Conservation (phyloP, 2,329 filamentous ascomycete genomes). For the Chrysoporthe cubensis region DNA sequence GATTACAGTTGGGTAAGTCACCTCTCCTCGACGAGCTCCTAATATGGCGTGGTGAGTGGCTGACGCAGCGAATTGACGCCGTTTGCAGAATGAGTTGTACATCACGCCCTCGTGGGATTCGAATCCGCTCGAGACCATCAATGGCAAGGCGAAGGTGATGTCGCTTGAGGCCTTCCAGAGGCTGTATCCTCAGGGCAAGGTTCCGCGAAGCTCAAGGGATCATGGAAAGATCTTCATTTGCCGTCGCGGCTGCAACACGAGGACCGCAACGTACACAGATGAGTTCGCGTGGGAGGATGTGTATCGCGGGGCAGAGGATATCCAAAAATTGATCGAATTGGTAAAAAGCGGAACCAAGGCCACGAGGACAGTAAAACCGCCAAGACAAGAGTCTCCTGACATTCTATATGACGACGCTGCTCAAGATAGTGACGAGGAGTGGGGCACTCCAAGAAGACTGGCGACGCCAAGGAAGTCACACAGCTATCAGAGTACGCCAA, state of each 20-base stretch:
- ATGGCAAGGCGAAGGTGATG: slow-evolving; percentile 81
- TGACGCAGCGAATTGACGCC: not conserved
- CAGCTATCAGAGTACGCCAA: slow-evolving; percentile 52
- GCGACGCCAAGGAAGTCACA: slow-evolving; percentile 39
- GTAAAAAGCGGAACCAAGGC: slow-evolving; percentile 75
- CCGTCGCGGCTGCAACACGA: slow-evolving; percentile 83
- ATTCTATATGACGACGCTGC: slow-evolving; percentile 38
- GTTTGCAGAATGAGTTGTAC: slow-evolving; percentile 80
- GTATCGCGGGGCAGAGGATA: slow-evolving; percentile 66
- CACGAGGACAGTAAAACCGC: slow-evolving; percentile 55
- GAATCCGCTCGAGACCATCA: slow-evolving; percentile 87
- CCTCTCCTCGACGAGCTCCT: not conserved
- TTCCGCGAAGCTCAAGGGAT: slow-evolving; percentile 73
- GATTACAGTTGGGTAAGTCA: slow-evolving; percentile 71
- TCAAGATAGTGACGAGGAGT: slow-evolving; percentile 40
- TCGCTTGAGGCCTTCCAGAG: slow-evolving; percentile 71
- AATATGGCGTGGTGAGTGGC: not conserved
- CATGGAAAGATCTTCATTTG: slow-evolving; percentile 89
- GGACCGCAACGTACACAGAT: slow-evolving; percentile 87
- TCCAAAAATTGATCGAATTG: slow-evolving; percentile 67
- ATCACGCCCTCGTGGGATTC: slow-evolving; percentile 85
- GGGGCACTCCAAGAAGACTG: slow-evolving; percentile 35
- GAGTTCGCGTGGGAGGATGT: slow-evolving; percentile 92
- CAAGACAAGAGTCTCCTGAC: slow-evolving; percentile 37
- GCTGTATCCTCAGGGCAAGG: slow-evolving; percentile 73